These are phyloP conservation scores for Podaxis sp. DNA, from an alignment of 768 basidiomycete genomes.

Conservation along the genomic window DNA sequence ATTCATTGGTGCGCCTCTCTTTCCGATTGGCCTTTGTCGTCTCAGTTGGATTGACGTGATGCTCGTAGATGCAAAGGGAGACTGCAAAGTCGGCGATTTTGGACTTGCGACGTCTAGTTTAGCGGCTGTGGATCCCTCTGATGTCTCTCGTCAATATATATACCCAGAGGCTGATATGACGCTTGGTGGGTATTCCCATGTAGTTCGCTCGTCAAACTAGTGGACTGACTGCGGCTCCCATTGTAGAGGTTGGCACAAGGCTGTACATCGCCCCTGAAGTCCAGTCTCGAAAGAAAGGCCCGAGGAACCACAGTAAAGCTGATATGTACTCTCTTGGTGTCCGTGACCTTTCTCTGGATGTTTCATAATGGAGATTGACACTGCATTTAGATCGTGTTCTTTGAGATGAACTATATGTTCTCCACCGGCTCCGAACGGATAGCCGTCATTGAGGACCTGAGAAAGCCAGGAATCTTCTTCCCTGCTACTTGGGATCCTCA, in stretches of 20 bases:
- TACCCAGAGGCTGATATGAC: slow-evolving; percentile 70
- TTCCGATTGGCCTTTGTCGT: neutral
- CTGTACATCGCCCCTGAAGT: slow-evolving; percentile 95
- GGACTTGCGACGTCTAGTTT: slow-evolving; percentile 85
- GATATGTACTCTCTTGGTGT: slow-evolving; percentile 96
- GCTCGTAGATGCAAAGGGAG: slow-evolving; percentile 68
- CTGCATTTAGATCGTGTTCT: slow-evolving; percentile 79
- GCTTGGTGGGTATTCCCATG: slow-evolving; percentile 43
- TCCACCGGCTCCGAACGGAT: slow-evolving; percentile 82
- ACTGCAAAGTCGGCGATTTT: slow-evolving; percentile 94
- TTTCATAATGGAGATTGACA: neutral
- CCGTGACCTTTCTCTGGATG: slow-evolving; percentile 24
- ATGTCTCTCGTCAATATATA: slow-evolving; percentile 48
- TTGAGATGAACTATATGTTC: slow-evolving; percentile 93
- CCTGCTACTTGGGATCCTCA: slow-evolving; percentile 72
- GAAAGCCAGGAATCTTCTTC: slow-evolving; percentile 73
- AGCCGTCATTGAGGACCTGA: slow-evolving; percentile 74
- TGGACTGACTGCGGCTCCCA: neutral
- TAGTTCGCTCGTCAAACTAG: neutral
- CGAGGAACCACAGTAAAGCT: slow-evolving; percentile 83
- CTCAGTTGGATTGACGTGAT: too few relatives aligned
- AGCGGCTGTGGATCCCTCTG: slow-evolving; percentile 75
- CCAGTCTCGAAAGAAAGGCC: slow-evolving; percentile 56
- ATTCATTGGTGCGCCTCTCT: slow-evolving; percentile 69
- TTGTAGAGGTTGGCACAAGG: slow-evolving; percentile 81